Conservation (phyloP, 2,329 filamentous ascomycete genomes). For the Knufia petricola region DNA sequence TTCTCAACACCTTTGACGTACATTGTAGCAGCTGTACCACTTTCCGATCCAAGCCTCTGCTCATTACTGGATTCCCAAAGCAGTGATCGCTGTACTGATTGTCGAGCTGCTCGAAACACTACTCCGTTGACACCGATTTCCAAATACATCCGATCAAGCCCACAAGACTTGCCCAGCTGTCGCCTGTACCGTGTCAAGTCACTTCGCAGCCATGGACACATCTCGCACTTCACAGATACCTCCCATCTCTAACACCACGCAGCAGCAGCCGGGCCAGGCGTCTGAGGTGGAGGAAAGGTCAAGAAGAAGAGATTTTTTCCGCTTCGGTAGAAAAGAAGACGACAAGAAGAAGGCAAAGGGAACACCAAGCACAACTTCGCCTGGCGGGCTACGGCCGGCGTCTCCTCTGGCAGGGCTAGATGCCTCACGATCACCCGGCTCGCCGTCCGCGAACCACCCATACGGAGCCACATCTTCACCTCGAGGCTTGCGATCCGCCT, state of each 20-base stretch:
- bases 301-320: slow-evolving; percentile 51
- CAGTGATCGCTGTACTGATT: neutral
- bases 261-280: slow-evolving; percentile 2
- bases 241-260: slow-evolving; percentile 11
- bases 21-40: neutral
- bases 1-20: neutral
- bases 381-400: slow-evolving; percentile 19
- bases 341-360: slow-evolving; percentile 27
- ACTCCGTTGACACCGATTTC: no score
- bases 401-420: slow-evolving; percentile 26
- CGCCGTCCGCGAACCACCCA: slow-evolving; percentile 26
- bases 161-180: neutral
- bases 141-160: no score
- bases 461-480: slow-evolving; percentile 52
- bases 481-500: slow-evolving; percentile 54
- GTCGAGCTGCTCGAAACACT: neutral
- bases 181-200: neutral
- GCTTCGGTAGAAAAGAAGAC: slow-evolving; percentile 49
- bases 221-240: slow-evolving; percentile 15
- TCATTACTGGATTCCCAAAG: no score
- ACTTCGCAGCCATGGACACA: neutral
- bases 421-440: slow-evolving; percentile 39
- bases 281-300: slow-evolving; percentile 26
- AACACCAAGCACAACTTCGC: slow-evolving; percentile 22
- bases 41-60: neutral